phyloP scores from a whole-genome alignment of 495 filamentous ascomycete genomes.

The Aspergillus bertholletiae region DNA sequence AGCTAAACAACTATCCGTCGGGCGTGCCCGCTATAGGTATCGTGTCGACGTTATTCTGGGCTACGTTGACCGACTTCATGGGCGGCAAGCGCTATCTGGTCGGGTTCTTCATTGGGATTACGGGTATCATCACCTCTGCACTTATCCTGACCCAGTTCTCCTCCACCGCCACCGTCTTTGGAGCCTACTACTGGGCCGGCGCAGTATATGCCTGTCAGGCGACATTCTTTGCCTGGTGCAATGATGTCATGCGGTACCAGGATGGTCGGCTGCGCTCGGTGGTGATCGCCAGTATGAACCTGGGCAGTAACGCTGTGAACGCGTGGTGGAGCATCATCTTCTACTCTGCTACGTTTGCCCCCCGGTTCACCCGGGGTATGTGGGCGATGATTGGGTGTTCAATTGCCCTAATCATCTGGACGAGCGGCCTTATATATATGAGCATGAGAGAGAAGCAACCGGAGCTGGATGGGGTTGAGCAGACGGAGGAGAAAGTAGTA shows the following conservation, averaged over 20 bases:
- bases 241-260: constrained; percentile 48
- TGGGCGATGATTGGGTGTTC: constrained; percentile 56
- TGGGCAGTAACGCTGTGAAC: constrained; percentile 52
- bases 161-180: constrained; percentile 42
- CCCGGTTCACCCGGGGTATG: constrained; percentile 56
- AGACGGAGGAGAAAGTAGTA: neutral
- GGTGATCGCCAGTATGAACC: constrained; percentile 54
- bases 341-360: constrained; percentile 56
- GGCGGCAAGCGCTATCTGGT: constrained; percentile 47
- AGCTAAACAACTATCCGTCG: constrained; percentile 48
- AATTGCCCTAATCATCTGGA: constrained; percentile 49
- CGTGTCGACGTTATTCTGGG: constrained; percentile 50
- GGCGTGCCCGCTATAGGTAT: constrained; percentile 48
- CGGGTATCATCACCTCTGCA: constrained; percentile 41
- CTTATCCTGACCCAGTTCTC: constrained; percentile 46
- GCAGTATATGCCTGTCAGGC: constrained; percentile 56
- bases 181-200: constrained; percentile 52
- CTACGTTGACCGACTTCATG: constrained; percentile 49
- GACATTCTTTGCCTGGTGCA: constrained; percentile 60
- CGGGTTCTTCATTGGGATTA: constrained; percentile 51
- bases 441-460: constrained; percentile 9
- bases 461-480: neutral
- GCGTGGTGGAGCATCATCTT: constrained; percentile 65
- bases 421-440: constrained; percentile 39
- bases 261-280: constrained; percentile 44